Conservation (phyloP, 169 alveolate species). For the Plasmodium vivax region DNA sequence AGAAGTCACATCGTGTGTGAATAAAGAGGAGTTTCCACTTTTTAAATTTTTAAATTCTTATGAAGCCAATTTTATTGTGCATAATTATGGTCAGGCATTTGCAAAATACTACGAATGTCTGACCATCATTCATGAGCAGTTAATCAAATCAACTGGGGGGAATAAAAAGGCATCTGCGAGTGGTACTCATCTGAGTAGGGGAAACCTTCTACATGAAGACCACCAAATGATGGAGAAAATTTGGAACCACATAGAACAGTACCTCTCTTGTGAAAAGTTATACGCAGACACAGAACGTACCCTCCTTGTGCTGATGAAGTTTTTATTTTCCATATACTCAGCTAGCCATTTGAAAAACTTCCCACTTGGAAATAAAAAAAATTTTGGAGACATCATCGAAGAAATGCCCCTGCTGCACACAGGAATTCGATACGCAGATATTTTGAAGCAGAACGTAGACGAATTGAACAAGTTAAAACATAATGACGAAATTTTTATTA, state of each 20-base stretch:
- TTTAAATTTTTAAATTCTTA: constrained; percentile 14
- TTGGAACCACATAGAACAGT: constrained; percentile 45
- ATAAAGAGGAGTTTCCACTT: constrained; percentile 1
- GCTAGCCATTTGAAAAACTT: constrained; percentile 11
- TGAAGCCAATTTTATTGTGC: not conserved
- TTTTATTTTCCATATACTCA: constrained; percentile 1
- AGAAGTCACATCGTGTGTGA: not conserved
- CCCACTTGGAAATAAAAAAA: constrained; percentile 19
- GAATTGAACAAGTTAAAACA: constrained; percentile 71
- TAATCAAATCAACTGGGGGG: constrained; percentile 28
- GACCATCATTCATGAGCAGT: constrained; percentile 36
- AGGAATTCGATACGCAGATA: constrained; percentile 80
- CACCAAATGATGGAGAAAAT: constrained; percentile 30
- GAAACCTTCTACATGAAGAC: not conserved
- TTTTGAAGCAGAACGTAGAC: constrained; percentile 81
- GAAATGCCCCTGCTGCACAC: constrained; percentile 37
- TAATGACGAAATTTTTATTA: constrained; percentile 75
- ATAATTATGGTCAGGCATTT: constrained; percentile 21
- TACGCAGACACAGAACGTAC: constrained; percentile 55
- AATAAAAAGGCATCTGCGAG: not conserved
- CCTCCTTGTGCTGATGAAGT: constrained; percentile 30
- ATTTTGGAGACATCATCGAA: constrained; percentile 23
- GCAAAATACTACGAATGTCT: constrained; percentile 46
- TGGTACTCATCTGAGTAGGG: not conserved
- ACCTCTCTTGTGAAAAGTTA: constrained; percentile 29